These are phyloP conservation scores for Monosporascus ibericus DNA, from an alignment of 2,329 filamentous ascomycete genomes.

Conservation along the genomic window DNA sequence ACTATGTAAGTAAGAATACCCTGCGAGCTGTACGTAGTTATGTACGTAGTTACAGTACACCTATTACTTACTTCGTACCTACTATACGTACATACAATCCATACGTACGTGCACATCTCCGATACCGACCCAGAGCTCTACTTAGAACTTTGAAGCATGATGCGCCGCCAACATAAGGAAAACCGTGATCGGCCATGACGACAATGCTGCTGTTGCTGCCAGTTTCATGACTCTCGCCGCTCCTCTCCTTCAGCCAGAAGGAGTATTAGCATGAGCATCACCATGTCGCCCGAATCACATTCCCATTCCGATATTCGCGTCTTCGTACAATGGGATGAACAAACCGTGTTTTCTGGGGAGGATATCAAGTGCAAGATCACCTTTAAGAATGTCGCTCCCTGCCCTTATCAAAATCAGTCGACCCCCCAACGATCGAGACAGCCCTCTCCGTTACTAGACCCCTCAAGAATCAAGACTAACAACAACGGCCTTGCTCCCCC, in stretches of 20 bases:
- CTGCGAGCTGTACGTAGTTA: too few relatives aligned
- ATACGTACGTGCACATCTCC: too few relatives aligned
- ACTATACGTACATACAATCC: too few relatives aligned
- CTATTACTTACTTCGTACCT: too few relatives aligned
- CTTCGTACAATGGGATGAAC: slow-evolving; percentile 90
- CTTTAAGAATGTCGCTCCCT: slow-evolving; percentile 75
- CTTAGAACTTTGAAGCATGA: too few relatives aligned
- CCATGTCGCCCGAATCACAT: slow-evolving; percentile 42
- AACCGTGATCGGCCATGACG: neutral
- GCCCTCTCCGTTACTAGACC: slow-evolving; percentile 36
- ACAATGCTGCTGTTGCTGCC: neutral
- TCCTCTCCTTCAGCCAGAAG: slow-evolving; percentile 26
- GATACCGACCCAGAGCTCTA: too few relatives aligned
- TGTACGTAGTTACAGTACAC: neutral
- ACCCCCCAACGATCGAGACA: slow-evolving; percentile 28
- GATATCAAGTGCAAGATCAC: slow-evolving; percentile 93
- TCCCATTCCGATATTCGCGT: slow-evolving; percentile 71
- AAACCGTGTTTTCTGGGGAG: slow-evolving; percentile 94
- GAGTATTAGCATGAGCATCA: slow-evolving; percentile 38
- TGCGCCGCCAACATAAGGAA: too few relatives aligned
- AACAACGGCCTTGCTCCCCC: slow-evolving; percentile 41
- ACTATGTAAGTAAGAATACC: too few relatives aligned
- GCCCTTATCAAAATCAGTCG: slow-evolving; percentile 27
- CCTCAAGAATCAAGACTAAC: slow-evolving; percentile 30
- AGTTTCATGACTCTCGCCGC: neutral